phyloP scores from a whole-genome alignment of 306 rosid genomes.

The Adenanthera pavonina region DNA sequence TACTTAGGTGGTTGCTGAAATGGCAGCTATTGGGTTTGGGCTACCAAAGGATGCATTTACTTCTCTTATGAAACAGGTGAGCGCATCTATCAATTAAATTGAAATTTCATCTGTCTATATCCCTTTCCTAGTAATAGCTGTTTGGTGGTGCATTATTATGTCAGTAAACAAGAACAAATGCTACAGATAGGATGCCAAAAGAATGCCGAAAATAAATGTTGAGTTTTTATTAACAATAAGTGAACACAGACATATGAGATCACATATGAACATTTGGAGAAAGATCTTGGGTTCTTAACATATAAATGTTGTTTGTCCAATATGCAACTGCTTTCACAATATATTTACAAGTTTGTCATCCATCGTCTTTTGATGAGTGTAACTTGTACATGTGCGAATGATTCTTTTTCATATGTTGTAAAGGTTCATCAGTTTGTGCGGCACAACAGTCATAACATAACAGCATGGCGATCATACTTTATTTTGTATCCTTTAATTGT shows the following conservation, averaged over 20 bases:
- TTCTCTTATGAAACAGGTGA: conserved; percentile 88
- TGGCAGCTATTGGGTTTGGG: conserved; percentile 98
- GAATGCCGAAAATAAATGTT: conserved; percentile 7
- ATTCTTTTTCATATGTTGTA: background rate
- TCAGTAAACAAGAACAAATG: background rate
- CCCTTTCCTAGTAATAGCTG: conserved; percentile 25
- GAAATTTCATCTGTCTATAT: background rate
- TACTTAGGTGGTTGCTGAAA: conserved; percentile 86
- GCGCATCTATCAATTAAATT: background rate
- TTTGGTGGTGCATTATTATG: conserved; percentile 5
- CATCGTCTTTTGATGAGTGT: background rate
- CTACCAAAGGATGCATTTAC: conserved; percentile 92
- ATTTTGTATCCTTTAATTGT: background rate
- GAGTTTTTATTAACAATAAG: conserved; percentile 7
- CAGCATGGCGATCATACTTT: background rate
- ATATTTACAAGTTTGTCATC: background rate
- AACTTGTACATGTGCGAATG: conserved; percentile 5
- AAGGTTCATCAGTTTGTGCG: conserved; percentile 1
- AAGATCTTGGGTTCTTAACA: background rate
- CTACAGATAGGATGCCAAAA: conserved; percentile 9
- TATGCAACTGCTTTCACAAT: background rate
- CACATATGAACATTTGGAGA: conserved; percentile 19
- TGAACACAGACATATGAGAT: background rate
- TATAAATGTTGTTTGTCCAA: background rate
- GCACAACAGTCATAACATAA: background rate